These are phyloP conservation scores for Aspergillus pseudonomiae DNA, from an alignment of 2,329 filamentous ascomycete genomes.

Conservation along the genomic window DNA sequence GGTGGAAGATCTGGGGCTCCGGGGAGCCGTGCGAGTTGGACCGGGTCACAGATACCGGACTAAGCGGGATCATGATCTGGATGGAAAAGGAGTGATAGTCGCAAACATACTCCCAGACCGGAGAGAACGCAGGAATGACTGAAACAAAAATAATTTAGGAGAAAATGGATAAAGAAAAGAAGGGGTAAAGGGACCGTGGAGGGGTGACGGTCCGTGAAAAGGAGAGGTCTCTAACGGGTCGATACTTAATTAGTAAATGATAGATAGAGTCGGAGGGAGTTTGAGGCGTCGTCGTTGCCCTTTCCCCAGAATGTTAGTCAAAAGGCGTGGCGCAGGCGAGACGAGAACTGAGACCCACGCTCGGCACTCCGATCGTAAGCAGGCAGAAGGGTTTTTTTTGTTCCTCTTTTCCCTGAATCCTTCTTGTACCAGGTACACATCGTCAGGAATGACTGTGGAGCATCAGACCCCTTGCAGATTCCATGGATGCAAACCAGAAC, in stretches of 20 bases:
- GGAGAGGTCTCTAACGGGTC: not conserved
- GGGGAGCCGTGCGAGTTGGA: slow-evolving; percentile 36
- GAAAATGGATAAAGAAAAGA: slow-evolving; percentile 3
- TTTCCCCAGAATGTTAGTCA: slow-evolving; percentile 9
- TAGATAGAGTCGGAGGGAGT: slow-evolving; percentile 4
- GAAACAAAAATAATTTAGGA: slow-evolving; percentile 1
- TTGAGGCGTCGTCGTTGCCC: slow-evolving; percentile 11
- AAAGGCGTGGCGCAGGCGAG: slow-evolving; percentile 18
- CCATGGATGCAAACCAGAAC: not conserved
- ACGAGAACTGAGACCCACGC: slow-evolving; percentile 17
- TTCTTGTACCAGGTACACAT: not conserved
- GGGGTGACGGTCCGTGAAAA: not conserved
- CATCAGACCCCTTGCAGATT: not conserved
- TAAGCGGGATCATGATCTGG: slow-evolving; percentile 45
- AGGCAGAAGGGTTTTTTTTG: slow-evolving; percentile 21
- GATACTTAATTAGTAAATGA: slow-evolving; percentile 7
- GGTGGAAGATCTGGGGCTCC: slow-evolving; percentile 33
- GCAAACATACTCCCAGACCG: slow-evolving; percentile 32
- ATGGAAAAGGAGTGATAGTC: slow-evolving; percentile 33
- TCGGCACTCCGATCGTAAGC: slow-evolving; percentile 11
- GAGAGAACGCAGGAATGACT: slow-evolving; percentile 7
- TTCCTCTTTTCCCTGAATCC: not conserved
- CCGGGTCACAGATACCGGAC: slow-evolving; percentile 30
- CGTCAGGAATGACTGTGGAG: not conserved
- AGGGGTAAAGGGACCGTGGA: slow-evolving; percentile 3